Evolutionary conservation across 192 early-diverging fungal genomes (phyloP).

Genomic region (Gaertneriomyces sp.): DNA sequence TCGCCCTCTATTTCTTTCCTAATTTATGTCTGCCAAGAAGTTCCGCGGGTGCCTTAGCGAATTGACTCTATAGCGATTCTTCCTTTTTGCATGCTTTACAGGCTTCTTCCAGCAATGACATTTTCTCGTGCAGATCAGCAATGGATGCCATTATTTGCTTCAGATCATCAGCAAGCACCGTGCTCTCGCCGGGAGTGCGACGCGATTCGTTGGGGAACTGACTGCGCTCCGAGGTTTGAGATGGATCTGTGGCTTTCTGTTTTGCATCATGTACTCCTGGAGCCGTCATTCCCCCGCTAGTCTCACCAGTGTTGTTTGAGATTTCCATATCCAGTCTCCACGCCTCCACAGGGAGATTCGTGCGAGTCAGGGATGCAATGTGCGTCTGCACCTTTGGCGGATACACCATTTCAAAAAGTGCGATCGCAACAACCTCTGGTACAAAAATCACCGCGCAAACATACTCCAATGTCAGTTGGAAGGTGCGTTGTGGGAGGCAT

Average conservation of each 20-base stretch:
- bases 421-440: slow-evolving; percentile 15
- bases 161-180: too few species aligned
- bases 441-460: slow-evolving; percentile 22
- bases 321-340: slow-evolving; percentile 23
- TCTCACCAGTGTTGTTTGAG: neutral
- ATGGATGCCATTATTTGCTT: too few species aligned
- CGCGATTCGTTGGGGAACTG: too few species aligned
- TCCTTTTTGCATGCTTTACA: too few species aligned
- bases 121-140: too few species aligned
- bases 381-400: slow-evolving; percentile 9
- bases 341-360: slow-evolving; percentile 16
- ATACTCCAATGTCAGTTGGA: neutral
- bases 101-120: too few species aligned
- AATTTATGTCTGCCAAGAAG: too few species aligned
- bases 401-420: slow-evolving; percentile 8
- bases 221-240: neutral
- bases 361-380: neutral
- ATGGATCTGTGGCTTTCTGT: neutral
- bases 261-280: neutral
- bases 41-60: too few species aligned
- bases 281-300: neutral
- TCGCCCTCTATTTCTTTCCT: too few species aligned
- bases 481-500: neutral
- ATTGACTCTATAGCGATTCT: too few species aligned
- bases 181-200: too few species aligned